Conservation (phyloP, 2,329 filamentous ascomycete species). For the Diplodia corticola region DNA sequence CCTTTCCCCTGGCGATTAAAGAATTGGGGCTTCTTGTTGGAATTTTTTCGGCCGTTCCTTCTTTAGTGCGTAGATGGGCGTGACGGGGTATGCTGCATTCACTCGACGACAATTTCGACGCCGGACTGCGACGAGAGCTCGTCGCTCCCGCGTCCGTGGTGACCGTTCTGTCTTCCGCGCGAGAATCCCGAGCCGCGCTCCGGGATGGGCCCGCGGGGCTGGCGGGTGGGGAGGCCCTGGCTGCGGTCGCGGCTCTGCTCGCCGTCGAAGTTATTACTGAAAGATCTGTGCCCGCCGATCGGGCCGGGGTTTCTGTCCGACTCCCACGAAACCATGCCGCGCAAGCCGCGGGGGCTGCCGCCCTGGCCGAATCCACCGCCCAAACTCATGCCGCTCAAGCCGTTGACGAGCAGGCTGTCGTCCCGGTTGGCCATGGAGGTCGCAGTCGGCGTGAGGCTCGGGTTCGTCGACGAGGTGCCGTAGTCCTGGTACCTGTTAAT, state of each 20-base stretch:
- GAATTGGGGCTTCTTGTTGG: slow-evolving; percentile 22
- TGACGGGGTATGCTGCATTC: slow-evolving; percentile 26
- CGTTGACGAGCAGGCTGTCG: slow-evolving; percentile 62
- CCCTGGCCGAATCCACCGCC: slow-evolving; percentile 51
- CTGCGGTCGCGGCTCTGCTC: slow-evolving; percentile 51
- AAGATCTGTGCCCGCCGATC: slow-evolving; percentile 64
- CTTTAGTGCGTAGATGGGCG: slow-evolving; percentile 21
- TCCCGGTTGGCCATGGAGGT: slow-evolving; percentile 54
- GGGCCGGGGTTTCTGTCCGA: slow-evolving; percentile 57
- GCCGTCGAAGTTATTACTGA: slow-evolving; percentile 60
- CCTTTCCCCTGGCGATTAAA: slow-evolving; percentile 23
- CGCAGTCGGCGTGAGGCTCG: slow-evolving; percentile 63
- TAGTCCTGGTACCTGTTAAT: slow-evolving; percentile 62
- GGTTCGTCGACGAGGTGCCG: slow-evolving; percentile 62
- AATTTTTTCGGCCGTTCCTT: slow-evolving; percentile 22
- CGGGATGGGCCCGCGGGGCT: slow-evolving; percentile 61
- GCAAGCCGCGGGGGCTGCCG: slow-evolving; percentile 59
- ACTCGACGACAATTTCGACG: slow-evolving; percentile 64
- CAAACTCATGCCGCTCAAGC: slow-evolving; percentile 61
- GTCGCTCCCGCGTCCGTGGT: slow-evolving; percentile 62
- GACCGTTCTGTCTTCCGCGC: slow-evolving; percentile 59
- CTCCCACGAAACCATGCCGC: slow-evolving; percentile 63
- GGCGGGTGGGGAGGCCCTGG: slow-evolving; percentile 55
- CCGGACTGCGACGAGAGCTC: slow-evolving; percentile 62
- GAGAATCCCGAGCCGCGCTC: slow-evolving; percentile 61